A percentile compares a stretch with the other conserved stretches of the same genome.
phyloP scores from a whole-genome alignment of 2,329 filamentous ascomycete species.

The Leptographium procerum region DNA sequence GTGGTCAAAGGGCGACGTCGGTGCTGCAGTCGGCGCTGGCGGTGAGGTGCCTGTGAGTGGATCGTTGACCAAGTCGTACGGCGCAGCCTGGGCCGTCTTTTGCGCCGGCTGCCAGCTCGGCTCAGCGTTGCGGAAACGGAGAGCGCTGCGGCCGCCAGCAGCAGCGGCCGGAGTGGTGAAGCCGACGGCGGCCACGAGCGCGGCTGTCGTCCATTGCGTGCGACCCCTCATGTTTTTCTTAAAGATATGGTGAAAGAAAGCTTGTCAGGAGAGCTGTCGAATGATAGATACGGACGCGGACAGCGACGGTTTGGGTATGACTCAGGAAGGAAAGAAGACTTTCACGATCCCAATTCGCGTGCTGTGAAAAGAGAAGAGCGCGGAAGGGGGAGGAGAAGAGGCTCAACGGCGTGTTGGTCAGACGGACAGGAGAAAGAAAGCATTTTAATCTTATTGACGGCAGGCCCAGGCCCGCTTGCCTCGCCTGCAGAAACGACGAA shows the following conservation, averaged over 20 bases:
- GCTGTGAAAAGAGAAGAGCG: background rate
- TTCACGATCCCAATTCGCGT: background rate
- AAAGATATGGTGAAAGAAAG: too few relatives aligned
- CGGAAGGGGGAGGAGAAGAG: background rate
- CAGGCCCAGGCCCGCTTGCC: background rate
- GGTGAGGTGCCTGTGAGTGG: background rate
- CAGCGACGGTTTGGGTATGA: background rate
- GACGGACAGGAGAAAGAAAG: background rate
- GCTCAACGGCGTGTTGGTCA: background rate
- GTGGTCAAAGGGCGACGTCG: background rate
- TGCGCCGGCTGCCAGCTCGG: background rate
- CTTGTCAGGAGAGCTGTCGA: too few relatives aligned
- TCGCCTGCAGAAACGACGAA: background rate
- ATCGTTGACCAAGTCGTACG: background rate
- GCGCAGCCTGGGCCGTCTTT: background rate
- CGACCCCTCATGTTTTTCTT: background rate
- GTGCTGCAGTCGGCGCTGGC: background rate
- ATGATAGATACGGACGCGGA: background rate
- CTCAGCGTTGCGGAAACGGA: background rate
- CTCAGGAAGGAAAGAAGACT: background rate
- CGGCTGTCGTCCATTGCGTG: background rate
- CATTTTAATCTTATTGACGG: background rate
- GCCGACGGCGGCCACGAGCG: background rate
- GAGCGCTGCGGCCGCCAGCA: background rate
- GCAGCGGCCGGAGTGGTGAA: background rate